Base-by-base conservation (phyloP, 371 early-diverging fungal genomes). In the Rhizopus delemar region DNA sequence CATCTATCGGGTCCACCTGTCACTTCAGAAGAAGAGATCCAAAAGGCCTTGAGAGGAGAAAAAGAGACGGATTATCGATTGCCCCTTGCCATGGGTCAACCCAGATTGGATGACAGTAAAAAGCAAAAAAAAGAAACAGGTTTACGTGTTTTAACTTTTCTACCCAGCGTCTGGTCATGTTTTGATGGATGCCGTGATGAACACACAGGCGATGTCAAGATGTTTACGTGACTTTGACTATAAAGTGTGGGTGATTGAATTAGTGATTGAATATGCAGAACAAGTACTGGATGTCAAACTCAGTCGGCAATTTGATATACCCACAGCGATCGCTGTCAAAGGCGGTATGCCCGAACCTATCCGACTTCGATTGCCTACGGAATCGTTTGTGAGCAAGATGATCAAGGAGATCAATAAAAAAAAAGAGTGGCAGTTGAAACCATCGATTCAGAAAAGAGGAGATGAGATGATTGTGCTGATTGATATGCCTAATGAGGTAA, bases 211-310 rank as follows among this genome's bases (percentile, higher is more conserved):
- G 2, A 78, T 74, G 36, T 59, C 73, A 35, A 76, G 85, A 34
- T 58, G 86, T 11, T 74, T 73, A 46, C 71, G 70, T 36, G 84
- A 89, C 51, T 63, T 75, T 22, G 85, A 86, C 50, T 92, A 73
- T 65, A 67, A 85, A 43, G 55, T 83, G 4, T 91, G 90, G 59
- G 70, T 92, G 43, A 68, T 90, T 45, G 85, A 87, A 57, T 64
- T 91, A 9, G 73, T 86, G 2, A 71, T 90, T 60, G 86, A 87
- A 53, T 84, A 81, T 73, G 75, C 87, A 2, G 90, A 90, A 65
- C 80, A 86, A 32, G 79, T 80, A 55, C 56, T 80, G 59, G 63
- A 60, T 35, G 68, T 82, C 15, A 39, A 48, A 4, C 65, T 89
- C 4, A 77, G 80, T 50, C 65, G 88, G 65, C 88, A 88, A 45